Base-by-base conservation (phyloP, 2,329 filamentous ascomycete species). In the Penicillium sp. region DNA sequence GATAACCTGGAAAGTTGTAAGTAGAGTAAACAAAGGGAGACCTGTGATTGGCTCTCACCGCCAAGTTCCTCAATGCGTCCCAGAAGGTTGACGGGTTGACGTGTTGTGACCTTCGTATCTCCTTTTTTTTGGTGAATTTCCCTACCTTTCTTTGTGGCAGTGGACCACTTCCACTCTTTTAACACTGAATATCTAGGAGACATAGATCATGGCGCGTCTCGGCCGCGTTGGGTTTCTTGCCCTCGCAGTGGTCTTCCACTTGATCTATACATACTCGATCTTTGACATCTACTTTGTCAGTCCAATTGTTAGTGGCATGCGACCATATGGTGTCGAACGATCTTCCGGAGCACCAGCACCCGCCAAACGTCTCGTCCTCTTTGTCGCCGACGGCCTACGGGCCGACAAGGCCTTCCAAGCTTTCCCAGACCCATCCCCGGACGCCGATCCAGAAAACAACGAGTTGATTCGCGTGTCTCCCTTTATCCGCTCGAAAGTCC, bases 211-310 rank as follows among this genome's bases (percentile, higher is more conserved):
- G 73, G 72, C 73, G 56, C 77, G 79, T 62, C 70, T 82, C 52
- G 75, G 79, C 59, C 88, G 90, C 66, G 80, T 87, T 64, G 84
- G 84, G 66, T 97, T 98, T 68, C 73, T 97, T 69, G 83, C 85
- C 66, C 81, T 95, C 66, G 93, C 93, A 61, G 80, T 96, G 65
- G 74, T 91, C 53, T 98, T 98, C 68, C 94, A 98, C 71, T 69
- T 97, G 47, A 81, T 95, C 57, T 98, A 98, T 69, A 85, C 95
- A 49, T 87, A 85, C 66, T 95, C 89, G 53, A 97, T 97, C 64
- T 98, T 98, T 72, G 90, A 96, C 69, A 93, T 97, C 57, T 97
- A 98, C 72, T 98, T 98, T 66, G 89, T 96, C 65, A 96, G 89
- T 67, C 93, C 93, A 21, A 93, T 98, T 60, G 93, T 97, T 48